Evolutionary conservation across 495 filamentous ascomycete species (phyloP).

Genomic region (Aspergillus carlsbadensis): DNA sequence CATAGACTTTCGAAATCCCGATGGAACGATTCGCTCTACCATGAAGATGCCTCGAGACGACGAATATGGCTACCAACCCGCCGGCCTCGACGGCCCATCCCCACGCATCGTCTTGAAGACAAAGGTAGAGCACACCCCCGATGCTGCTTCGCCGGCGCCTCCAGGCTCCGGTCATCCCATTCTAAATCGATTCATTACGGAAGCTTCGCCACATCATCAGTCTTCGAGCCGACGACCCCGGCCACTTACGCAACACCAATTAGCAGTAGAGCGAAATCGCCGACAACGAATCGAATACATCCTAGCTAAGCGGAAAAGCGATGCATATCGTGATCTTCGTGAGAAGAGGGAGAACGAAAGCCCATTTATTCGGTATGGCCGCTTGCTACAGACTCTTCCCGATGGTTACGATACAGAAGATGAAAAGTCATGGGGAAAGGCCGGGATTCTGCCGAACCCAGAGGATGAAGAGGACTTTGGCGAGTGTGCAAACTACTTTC

Average conservation of each 20-base stretch:
- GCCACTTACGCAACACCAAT: conserved; percentile 87
- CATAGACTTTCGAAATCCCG: conserved; percentile 10
- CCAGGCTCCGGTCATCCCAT: conserved; percentile 47
- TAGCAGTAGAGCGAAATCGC: conserved; percentile 87
- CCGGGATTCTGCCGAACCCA: conserved; percentile 67
- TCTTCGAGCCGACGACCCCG: conserved; percentile 60
- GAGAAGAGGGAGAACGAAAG: conserved; percentile 57
- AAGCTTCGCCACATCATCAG: conserved; percentile 33
- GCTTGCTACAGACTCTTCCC: conserved; percentile 61
- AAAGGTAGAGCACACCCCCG: conserved; percentile 46
- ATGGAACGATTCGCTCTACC: conserved; percentile 5
- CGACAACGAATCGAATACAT: conserved; percentile 85
- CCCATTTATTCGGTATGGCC: conserved; percentile 63
- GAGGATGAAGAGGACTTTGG: conserved; percentile 73
- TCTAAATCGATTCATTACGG: conserved; percentile 47
- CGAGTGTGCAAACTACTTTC: conserved; percentile 70
- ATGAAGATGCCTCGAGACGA: conserved; percentile 5
- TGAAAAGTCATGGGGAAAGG: conserved; percentile 58
- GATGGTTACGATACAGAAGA: conserved; percentile 81
- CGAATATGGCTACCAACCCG: conserved; percentile 31
- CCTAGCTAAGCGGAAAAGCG: conserved; percentile 66
- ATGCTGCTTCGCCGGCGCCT: conserved; percentile 49
- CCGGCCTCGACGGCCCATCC: conserved; percentile 23
- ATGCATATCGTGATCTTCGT: conserved; percentile 62
- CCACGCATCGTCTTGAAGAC: conserved; percentile 52